Evolutionary conservation across 176 grass and related monocot species (phyloP).

Genomic region (Aegilops tauschii): DNA sequence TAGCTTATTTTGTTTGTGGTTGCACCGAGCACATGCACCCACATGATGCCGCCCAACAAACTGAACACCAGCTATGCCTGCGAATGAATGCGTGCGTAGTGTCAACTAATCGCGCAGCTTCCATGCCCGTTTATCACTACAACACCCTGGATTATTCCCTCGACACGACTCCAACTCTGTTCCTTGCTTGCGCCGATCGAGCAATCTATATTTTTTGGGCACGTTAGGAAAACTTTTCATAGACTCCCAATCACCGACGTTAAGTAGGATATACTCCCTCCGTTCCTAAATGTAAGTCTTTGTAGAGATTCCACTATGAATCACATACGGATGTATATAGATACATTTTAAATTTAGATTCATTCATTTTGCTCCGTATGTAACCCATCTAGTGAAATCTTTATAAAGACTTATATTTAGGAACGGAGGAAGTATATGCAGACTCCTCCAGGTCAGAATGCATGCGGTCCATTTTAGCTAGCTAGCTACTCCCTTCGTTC

Average conservation of each 20-base stretch:
- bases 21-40: slow-evolving; percentile 49
- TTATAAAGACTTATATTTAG: too few species aligned
- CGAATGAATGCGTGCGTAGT: slow-evolving; percentile 16
- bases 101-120: slow-evolving; percentile 9
- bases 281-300: too few species aligned
- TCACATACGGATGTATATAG: too few species aligned
- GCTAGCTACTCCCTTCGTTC: not conserved
- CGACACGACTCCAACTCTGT: slow-evolving; percentile 12
- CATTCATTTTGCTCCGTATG: too few species aligned
- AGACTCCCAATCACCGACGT: slow-evolving; percentile 3
- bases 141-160: slow-evolving; percentile 69
- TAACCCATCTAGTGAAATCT: too few species aligned
- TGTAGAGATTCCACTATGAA: too few species aligned
- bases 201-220: not conserved
- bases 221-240: slow-evolving; percentile 29
- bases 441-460: slow-evolving; percentile 28
- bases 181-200: slow-evolving; percentile 4
- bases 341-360: too few species aligned
- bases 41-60: slow-evolving; percentile 40
- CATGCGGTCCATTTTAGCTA: slow-evolving; percentile 18
- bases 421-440: not conserved
- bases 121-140: slow-evolving; percentile 31
- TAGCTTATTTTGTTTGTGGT: not conserved
- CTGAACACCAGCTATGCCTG: slow-evolving; percentile 24
- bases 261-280: not conserved